These are phyloP conservation scores for Helianthus tuberosus DNA, from an alignment of 129 eudicot genomes.

Conservation along the genomic window DNA sequence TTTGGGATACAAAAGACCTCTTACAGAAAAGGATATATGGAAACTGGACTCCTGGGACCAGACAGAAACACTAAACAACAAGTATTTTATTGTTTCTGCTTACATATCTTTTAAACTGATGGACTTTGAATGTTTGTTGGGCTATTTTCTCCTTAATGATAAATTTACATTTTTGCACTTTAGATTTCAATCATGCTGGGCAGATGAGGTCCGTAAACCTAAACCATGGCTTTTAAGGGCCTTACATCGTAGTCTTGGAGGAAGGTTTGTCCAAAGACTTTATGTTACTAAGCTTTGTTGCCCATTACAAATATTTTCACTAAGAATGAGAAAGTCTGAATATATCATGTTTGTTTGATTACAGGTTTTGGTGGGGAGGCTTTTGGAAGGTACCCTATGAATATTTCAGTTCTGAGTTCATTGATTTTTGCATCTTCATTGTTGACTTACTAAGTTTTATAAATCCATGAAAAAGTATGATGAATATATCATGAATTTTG, in stretches of 20 bases:
- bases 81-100: conserved; percentile 38
- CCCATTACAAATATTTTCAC: background rate
- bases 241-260: conserved; percentile 84
- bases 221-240: conserved; percentile 95
- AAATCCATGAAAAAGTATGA: background rate
- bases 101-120: background rate
- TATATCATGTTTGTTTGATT: conserved; percentile 8
- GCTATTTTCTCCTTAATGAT: background rate
- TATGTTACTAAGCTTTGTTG: conserved; percentile 1
- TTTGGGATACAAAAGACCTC: conserved; percentile 80
- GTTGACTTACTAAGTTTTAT: too few species aligned
- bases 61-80: conserved; percentile 73
- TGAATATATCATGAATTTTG: background rate
- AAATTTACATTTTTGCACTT: conserved; percentile 17
- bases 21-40: conserved; percentile 96
- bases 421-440: conserved; percentile 10
- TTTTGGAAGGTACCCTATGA: conserved; percentile 63
- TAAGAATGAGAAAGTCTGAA: conserved; percentile 7
- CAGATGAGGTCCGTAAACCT: conserved; percentile 69
- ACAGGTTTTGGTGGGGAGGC: conserved; percentile 91
- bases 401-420: background rate
- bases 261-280: conserved; percentile 54
- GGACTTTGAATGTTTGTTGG: background rate
- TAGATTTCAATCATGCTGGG: conserved; percentile 87
- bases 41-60: conserved; percentile 85